Base-by-base conservation (phyloP, 2,329 filamentous ascomycete genomes). In the Fusarium duplospermum region DNA sequence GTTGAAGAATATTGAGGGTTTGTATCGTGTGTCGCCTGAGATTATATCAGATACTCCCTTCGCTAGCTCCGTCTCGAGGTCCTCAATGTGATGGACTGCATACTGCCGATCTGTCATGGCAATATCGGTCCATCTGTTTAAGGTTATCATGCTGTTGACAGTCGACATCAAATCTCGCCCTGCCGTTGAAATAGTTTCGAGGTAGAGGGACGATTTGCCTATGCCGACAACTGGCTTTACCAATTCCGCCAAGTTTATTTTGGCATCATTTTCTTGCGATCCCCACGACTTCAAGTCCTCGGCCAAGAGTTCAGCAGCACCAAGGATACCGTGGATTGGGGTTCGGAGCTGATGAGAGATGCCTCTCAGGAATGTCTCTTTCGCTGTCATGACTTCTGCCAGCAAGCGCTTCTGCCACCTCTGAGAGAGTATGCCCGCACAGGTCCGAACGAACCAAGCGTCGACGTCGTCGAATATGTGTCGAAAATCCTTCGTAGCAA, bases 341-440 rank as follows among this genome's bases (percentile, higher is more conserved):
- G 86, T 87, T 40, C 86, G 81, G 0, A 87, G 81, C 38, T 87
- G 84, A 62, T 87, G 86, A 0, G 84, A 86, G 10, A 87, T 82
- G 0, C 85, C 83, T 5, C 85, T 80, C 1, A 87, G 76, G 64
- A 87, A 87, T 4, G 76, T 81, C 2, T 86, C 84, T 62, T 86
- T 87, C 0, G 84, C 84, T 14, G 76, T 75, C 65, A 86, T 79
- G 0, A 83, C 85, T 68, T 87, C 84, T 27, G 80, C 73, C 0
- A 87, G 71, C 13, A 82, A 72, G 2, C 73, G 77, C 20, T 83
- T 81, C 31, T 86, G 85, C 75, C 82, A 82, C 22, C 78, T 79
- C 4, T 83, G 80, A 5, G 81, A 81, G 8, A 86, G 72, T 2
- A 85, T 76, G 6, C 73, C 71, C 1, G 85, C 82, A 57, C 84